Conservation (phyloP, 23 red algal genomes). For the Gracilaria gracilis region DNA sequence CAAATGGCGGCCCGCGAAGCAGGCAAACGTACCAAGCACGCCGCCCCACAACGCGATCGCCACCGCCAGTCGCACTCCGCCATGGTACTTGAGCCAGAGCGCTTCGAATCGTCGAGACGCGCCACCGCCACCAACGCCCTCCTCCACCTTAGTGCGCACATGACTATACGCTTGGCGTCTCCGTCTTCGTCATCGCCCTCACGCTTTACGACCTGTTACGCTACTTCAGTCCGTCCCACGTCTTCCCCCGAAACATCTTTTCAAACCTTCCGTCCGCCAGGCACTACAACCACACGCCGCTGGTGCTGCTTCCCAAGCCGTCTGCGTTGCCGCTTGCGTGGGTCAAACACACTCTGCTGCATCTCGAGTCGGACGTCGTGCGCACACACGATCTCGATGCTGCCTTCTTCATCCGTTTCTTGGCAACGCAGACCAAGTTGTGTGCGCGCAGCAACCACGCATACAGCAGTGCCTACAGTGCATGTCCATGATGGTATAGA, state of each 20-base stretch:
- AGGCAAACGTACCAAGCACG: neutral
- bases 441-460: constrained; percentile 5
- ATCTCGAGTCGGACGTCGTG: neutral
- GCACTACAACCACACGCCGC: constrained; percentile 44
- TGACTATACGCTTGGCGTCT: constrained; percentile 27
- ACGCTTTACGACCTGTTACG: constrained; percentile 63
- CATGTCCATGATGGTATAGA: too few relatives aligned
- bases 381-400: constrained; percentile 65
- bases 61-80: neutral
- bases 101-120: neutral
- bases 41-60: neutral
- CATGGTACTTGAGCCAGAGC: neutral
- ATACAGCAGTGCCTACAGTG: too few relatives aligned
- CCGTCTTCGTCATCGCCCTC: constrained; percentile 32
- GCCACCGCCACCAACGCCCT: constrained; percentile 1
- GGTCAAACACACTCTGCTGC: constrained; percentile 11
- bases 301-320: constrained; percentile 8
- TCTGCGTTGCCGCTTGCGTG: constrained; percentile 36
- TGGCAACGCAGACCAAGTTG: constrained; percentile 40
- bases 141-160: too few relatives aligned
- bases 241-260: constrained; percentile 40
- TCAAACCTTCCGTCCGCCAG: constrained; percentile 2
- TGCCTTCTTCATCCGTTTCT: constrained; percentile 65
- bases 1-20: neutral
- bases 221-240: constrained; percentile 33